Evolutionary conservation across 2,329 filamentous ascomycete species (phyloP).

Genomic region (Calonectria leucothoes): DNA sequence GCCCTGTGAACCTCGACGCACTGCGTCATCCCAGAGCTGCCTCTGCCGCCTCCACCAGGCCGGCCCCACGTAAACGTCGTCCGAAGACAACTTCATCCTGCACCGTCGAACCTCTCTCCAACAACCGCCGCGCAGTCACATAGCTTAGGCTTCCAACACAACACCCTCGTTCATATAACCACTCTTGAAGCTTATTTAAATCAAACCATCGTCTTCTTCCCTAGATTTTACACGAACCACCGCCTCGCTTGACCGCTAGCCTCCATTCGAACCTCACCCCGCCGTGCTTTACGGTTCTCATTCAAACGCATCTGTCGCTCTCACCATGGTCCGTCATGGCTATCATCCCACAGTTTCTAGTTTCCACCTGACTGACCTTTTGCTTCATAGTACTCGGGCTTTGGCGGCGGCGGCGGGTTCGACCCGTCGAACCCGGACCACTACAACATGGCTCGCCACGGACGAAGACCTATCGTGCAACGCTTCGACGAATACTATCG

Average conservation of each 20-base stretch:
- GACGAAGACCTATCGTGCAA: constrained; percentile 66
- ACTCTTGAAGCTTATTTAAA: background rate
- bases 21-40: constrained; percentile 51
- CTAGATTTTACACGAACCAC: background rate
- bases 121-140: constrained; percentile 13
- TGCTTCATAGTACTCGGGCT: constrained; percentile 48
- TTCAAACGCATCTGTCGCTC: constrained; percentile 6
- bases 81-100: constrained; percentile 26
- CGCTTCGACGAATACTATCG: constrained; percentile 99
- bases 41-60: constrained; percentile 35
- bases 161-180: background rate
- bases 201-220: background rate
- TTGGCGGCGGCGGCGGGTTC: constrained; percentile 55
- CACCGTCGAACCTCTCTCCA: constrained; percentile 25
- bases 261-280: constrained; percentile 5
- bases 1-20: constrained; percentile 27
- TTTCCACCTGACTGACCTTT: constrained; percentile 1
- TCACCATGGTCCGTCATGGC: constrained; percentile 35
- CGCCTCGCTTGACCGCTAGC: constrained; percentile 31
- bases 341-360: background rate
- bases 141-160: background rate
- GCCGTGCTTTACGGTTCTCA: constrained; percentile 19
- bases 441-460: constrained; percentile 59
- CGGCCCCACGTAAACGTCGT: constrained; percentile 33
- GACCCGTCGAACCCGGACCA: constrained; percentile 62